Evolutionary conservation across 148 eudicot genomes (phyloP), one percentile per base, ranked within the genome.

Genomic region (Dianthus caryophyllus): DNA sequence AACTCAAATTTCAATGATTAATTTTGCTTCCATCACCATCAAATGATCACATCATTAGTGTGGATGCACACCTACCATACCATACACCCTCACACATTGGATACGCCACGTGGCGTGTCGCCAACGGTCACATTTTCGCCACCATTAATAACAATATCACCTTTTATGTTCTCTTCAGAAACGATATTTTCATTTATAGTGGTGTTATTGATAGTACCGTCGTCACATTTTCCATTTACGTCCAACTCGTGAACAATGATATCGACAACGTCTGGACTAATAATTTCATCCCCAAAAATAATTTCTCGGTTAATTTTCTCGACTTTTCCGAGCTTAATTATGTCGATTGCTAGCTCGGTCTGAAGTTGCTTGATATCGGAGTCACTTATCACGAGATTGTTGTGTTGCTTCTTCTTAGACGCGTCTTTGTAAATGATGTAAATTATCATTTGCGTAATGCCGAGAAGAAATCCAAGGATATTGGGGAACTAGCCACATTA

Each of bases 361-460:
- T 67, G 77, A 20, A 74, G 67, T 22, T 68, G 74, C 63, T 69
- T 75, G 41, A 75, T 36, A 20, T 75, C 29, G 26, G 54, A 17
- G 8, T 72, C 75, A 53, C 43, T 46, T 18, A 61, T 61, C 17
- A 61, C 47, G 27, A 61, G 41, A 6, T 18, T 33, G 0, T 74
- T 25, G 4, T 41, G 54, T 14, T 76, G 58, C 44, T 71, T 75
- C 46, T 58, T 72, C 0, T n/a, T n/a, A n/a, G 57, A 33, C 0
- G 53, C 47, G 52, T 77, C 73, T 64, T 76, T 84, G 84, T 86
- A 91, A 2, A 86, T 48, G 0, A 67, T 68, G 73, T 80, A 91
- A 5, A 91, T 30, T 17, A 75, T 60, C 97, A 91, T 91, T 63
- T 91, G 97, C 6, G 72, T 76, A 1, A 87, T 47, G 9, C 97